Evolutionary conservation across 345 rosid species (phyloP).

Genomic region (Eucalyptus cloeziana): DNA sequence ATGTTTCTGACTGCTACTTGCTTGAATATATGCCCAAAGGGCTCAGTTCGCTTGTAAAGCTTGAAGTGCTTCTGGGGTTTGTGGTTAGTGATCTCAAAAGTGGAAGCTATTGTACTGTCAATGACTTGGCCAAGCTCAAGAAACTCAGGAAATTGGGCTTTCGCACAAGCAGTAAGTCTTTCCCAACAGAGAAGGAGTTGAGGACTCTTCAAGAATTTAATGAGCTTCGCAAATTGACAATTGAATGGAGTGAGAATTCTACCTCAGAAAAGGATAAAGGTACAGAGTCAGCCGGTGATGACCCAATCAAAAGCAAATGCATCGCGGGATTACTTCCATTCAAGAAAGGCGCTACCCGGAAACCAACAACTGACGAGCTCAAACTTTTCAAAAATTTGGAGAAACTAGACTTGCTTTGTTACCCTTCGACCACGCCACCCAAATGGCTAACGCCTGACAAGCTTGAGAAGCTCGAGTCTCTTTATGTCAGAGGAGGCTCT

Average conservation of each 20-base stretch:
- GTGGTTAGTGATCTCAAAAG: neutral
- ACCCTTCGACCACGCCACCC: neutral
- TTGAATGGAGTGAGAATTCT: neutral
- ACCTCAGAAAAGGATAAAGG: neutral
- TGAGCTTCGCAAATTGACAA: neutral
- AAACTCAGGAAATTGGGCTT: neutral
- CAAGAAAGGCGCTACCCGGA: neutral
- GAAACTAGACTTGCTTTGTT: conserved; percentile 4
- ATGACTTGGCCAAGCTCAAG: neutral
- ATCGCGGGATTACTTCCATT: neutral
- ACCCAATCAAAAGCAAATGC: neutral
- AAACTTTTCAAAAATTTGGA: neutral
- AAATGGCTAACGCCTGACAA: neutral
- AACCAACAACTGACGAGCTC: neutral
- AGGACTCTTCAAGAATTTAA: neutral
- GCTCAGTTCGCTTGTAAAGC: neutral
- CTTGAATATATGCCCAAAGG: conserved; percentile 16
- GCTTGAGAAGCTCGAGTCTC: neutral
- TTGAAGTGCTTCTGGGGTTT: conserved; percentile 24
- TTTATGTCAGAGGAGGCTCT: conserved; percentile 9
- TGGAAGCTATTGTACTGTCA: neutral
- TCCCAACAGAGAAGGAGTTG: conserved; percentile 28
- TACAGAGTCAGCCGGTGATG: neutral
- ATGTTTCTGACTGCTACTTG: conserved; percentile 23
- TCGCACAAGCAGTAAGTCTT: neutral